Evolutionary conservation across 2,329 filamentous ascomycete genomes (phyloP).

Genomic region (Aspergillus ibericus): DNA sequence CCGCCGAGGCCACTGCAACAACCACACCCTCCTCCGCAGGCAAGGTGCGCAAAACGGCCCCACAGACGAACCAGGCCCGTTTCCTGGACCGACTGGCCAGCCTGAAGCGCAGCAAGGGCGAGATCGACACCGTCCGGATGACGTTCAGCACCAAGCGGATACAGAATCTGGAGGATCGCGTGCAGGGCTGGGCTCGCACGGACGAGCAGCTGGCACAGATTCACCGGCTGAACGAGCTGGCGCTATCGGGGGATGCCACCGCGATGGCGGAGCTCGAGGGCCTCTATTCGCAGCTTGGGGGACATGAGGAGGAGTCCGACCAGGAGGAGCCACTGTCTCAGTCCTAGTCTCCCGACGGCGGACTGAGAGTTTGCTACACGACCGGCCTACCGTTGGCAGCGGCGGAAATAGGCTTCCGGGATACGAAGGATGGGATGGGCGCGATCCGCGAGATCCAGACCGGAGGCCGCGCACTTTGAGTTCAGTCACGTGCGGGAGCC

Average conservation of each 20-base stretch:
- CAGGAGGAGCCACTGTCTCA: background rate
- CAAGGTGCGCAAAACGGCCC: conserved; percentile 8
- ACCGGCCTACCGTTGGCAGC: background rate
- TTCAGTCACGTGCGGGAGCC: background rate
- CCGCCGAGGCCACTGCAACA: conserved; percentile 4
- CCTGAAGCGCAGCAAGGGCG: conserved; percentile 64
- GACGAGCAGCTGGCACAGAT: conserved; percentile 40
- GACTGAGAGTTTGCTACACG: background rate
- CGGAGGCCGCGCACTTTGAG: background rate
- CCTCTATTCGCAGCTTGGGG: conserved; percentile 34
- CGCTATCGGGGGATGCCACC: conserved; percentile 37
- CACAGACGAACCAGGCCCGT: conserved; percentile 45
- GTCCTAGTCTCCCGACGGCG: background rate
- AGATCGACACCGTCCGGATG: conserved; percentile 64
- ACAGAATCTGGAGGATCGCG: conserved; percentile 31
- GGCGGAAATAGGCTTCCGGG: background rate
- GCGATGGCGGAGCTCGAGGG: conserved; percentile 39
- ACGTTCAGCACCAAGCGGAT: conserved; percentile 50
- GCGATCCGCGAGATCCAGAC: background rate
- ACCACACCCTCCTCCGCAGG: conserved; percentile 6
- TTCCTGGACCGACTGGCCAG: conserved; percentile 68
- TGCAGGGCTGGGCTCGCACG: conserved; percentile 40
- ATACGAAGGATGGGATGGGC: background rate
- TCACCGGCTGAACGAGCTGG: conserved; percentile 37
- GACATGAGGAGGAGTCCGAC: background rate